phyloP scores from a whole-genome alignment of 768 basidiomycete species.

The Boletus edulis region DNA sequence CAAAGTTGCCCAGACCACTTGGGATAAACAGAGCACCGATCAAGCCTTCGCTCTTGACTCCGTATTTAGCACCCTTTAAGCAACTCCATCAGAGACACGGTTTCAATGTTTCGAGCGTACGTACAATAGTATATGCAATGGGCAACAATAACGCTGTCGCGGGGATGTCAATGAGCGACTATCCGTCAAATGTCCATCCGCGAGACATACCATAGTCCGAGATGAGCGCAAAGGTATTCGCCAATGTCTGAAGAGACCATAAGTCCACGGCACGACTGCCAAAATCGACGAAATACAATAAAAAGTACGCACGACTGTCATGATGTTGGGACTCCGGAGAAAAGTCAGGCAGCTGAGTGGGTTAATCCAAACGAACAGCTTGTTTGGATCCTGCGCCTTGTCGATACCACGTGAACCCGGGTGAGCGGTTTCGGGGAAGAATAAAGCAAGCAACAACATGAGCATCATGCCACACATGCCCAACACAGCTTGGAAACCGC shows the following conservation, averaged over 20 bases:
- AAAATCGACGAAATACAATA: not conserved
- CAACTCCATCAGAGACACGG: not conserved
- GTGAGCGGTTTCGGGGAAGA: conserved; percentile 65
- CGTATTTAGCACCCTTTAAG: conserved; percentile 43
- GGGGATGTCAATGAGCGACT: not conserved
- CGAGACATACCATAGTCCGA: conserved; percentile 35
- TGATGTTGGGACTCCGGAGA: conserved; percentile 57
- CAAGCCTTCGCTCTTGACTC: conserved; percentile 18
- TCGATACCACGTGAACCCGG: conserved; percentile 57
- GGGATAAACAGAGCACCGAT: conserved; percentile 26
- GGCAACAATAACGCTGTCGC: conserved; percentile 49
- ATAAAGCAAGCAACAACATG: conserved; percentile 38
- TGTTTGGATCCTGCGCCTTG: conserved; percentile 30
- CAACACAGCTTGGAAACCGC: conserved; percentile 50
- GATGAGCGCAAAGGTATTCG: conserved; percentile 27
- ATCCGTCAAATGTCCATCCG: not conserved
- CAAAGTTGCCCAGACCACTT: conserved; percentile 22
- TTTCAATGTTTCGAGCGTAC: conserved; percentile 10
- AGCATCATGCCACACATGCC: conserved; percentile 39
- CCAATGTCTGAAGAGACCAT: conserved; percentile 38
- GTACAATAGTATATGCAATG: conserved; percentile 62
- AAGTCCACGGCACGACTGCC: not conserved
- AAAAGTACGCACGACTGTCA: conserved; percentile 45
- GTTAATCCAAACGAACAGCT: conserved; percentile 49
- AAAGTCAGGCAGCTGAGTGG: conserved; percentile 51